Conservation (phyloP, 2,329 filamentous ascomycete species). For the Ophiostoma pallidulum region DNA sequence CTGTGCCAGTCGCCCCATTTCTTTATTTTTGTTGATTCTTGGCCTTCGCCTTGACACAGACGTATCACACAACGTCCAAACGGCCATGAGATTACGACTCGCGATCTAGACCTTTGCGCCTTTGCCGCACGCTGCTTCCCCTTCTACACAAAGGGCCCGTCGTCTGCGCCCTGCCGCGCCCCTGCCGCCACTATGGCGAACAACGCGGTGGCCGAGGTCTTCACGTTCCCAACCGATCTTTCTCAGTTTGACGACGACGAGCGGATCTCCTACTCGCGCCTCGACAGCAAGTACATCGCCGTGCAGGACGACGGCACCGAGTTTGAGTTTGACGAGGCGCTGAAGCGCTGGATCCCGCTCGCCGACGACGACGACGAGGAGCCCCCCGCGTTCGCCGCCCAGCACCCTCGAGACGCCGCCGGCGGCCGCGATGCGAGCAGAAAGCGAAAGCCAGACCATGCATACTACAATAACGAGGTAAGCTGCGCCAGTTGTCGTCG, state of each 20-base stretch:
- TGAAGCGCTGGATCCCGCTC: slow-evolving; percentile 64
- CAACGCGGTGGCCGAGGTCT: slow-evolving; percentile 19
- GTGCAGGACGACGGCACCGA: slow-evolving; percentile 79
- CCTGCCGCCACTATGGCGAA: slow-evolving; percentile 6
- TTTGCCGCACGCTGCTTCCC: too few species aligned
- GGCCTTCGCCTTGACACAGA: neutral
- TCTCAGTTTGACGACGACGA: slow-evolving; percentile 67
- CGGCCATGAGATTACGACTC: neutral
- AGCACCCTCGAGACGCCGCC: slow-evolving; percentile 1
- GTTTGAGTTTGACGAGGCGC: slow-evolving; percentile 66
- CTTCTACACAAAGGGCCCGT: too few species aligned
- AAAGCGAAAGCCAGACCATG: slow-evolving; percentile 35
- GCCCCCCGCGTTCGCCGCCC: slow-evolving; percentile 17
- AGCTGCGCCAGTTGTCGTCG: slow-evolving; percentile 24
- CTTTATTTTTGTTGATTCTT: slow-evolving; percentile 9
- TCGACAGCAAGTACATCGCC: slow-evolving; percentile 72
- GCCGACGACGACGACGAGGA: slow-evolving; percentile 21
- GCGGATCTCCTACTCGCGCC: slow-evolving; percentile 77
- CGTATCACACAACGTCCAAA: neutral
- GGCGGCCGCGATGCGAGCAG: slow-evolving; percentile 20
- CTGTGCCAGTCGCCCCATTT: neutral
- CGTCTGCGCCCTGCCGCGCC: too few species aligned
- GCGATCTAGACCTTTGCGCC: too few species aligned
- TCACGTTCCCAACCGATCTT: slow-evolving; percentile 49
- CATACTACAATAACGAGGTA: slow-evolving; percentile 31